Evolutionary conservation across 169 alveolate genomes (phyloP).

Genomic region (Eimeria praecox): DNA sequence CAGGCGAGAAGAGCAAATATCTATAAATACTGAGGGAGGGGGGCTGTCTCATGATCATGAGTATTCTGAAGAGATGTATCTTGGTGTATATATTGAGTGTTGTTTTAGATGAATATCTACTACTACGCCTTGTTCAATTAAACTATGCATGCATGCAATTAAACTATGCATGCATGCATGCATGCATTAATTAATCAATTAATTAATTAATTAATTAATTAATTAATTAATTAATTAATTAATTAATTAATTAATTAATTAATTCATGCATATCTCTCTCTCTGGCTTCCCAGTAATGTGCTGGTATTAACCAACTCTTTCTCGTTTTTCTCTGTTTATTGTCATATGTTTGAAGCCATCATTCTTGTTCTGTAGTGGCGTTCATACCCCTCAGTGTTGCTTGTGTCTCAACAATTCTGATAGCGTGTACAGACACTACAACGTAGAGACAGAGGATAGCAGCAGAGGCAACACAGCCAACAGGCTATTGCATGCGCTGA

Average conservation of each 20-base stretch:
- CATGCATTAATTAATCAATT: no score
- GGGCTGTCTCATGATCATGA: neutral
- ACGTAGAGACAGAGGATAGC: neutral
- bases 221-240: no score
- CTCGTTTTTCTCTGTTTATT: neutral
- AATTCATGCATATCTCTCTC: neutral
- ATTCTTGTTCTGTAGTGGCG: no score
- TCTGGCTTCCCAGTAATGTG: neutral
- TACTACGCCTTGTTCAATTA: neutral
- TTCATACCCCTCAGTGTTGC: neutral
- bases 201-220: no score
- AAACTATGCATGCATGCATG: neutral
- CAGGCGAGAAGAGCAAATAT: neutral
- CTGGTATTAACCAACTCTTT: neutral
- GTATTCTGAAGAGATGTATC: neutral
- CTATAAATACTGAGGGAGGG: neutral
- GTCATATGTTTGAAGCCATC: neutral
- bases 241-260: no score
- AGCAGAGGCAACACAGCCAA: neutral
- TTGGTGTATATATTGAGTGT: neutral
- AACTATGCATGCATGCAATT: neutral
- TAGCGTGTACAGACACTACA: neutral
- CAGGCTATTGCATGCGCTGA: neutral
- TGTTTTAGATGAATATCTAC: neutral
- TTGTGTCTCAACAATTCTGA: neutral